phyloP scores from a whole-genome alignment of 2,329 filamentous ascomycete species.

The Diaporthe longicolla region DNA sequence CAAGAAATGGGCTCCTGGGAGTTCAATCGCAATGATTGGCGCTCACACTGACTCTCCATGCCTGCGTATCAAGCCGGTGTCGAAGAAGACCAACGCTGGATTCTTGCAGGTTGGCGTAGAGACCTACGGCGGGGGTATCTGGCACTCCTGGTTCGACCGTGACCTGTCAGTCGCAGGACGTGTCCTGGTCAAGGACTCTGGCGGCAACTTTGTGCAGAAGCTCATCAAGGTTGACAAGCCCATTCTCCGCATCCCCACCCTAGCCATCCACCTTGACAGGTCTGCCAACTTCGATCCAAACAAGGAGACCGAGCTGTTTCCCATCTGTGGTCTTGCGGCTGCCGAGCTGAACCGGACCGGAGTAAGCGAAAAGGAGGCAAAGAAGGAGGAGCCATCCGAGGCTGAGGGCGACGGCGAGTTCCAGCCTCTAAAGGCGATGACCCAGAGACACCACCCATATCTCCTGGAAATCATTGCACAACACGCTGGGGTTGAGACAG shows the following conservation, averaged over 20 bases:
- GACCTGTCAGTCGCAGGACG: conserved; percentile 92
- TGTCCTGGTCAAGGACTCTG: conserved; percentile 81
- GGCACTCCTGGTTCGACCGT: conserved; percentile 98
- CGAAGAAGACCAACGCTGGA: conserved; percentile 87
- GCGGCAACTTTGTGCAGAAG: conserved; percentile 83
- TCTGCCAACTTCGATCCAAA: conserved; percentile 91
- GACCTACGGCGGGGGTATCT: conserved; percentile 95
- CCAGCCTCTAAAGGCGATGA: conserved; percentile 81
- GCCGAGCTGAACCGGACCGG: conserved; percentile 88
- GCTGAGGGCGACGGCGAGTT: conserved; percentile 68
- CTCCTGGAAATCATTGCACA: conserved; percentile 88
- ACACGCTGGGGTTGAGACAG: conserved; percentile 78
- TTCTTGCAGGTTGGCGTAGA: conserved; percentile 97
- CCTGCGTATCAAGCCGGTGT: conserved; percentile 93
- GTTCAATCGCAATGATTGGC: conserved; percentile 92
- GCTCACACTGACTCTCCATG: conserved; percentile 97
- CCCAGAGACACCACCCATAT: conserved; percentile 89
- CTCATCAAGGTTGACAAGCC: conserved; percentile 92
- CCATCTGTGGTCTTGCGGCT: conserved; percentile 88
- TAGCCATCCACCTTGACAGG: conserved; percentile 94
- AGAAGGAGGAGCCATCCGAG: conserved; percentile 56
- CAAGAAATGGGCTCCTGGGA: conserved; percentile 90
- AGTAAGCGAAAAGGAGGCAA: conserved; percentile 60
- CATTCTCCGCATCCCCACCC: conserved; percentile 90
- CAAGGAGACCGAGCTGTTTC: conserved; percentile 96